phyloP scores from a whole-genome alignment of 2,329 filamentous ascomycete genomes.

The Chaetomium globosum region DNA sequence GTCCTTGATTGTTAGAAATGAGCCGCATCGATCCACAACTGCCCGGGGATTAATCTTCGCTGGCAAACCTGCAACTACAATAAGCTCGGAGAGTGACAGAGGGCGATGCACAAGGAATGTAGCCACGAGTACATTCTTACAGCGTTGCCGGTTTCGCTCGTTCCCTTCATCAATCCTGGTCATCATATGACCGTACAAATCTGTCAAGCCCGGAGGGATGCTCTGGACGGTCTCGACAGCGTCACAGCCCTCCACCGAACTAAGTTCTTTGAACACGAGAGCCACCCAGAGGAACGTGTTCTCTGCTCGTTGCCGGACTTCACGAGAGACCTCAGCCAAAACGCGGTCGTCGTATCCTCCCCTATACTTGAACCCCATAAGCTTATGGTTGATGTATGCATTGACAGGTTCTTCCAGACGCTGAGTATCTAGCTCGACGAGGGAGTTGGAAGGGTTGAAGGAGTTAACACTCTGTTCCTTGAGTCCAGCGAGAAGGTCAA shows the following conservation, averaged over 20 bases:
- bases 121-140: slow-evolving; percentile 30
- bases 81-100: slow-evolving; percentile 33
- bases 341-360: slow-evolving; percentile 16
- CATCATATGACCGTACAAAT: slow-evolving; percentile 40
- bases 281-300: slow-evolving; percentile 27
- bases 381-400: slow-evolving; percentile 24
- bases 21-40: slow-evolving; percentile 36
- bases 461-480: slow-evolving; percentile 11
- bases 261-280: slow-evolving; percentile 37
- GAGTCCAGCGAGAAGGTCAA: slow-evolving; percentile 26
- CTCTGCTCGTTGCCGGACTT: slow-evolving; percentile 39
- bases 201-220: slow-evolving; percentile 35
- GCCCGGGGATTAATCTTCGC: slow-evolving; percentile 13
- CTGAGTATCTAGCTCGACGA: too few species aligned
- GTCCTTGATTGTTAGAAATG: slow-evolving; percentile 40
- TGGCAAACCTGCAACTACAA: slow-evolving; percentile 27
- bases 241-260: slow-evolving; percentile 30
- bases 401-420: slow-evolving; percentile 27
- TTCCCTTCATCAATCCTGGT: slow-evolving; percentile 24
- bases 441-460: neutral
- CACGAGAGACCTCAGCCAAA: slow-evolving; percentile 23
- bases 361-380: slow-evolving; percentile 18
- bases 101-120: slow-evolving; percentile 32
- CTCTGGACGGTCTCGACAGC: slow-evolving; percentile 30
- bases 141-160: slow-evolving; percentile 29